Base-by-base conservation (phyloP, 768 basidiomycete genomes). In the Tubosaeta brunneosetosa region DNA sequence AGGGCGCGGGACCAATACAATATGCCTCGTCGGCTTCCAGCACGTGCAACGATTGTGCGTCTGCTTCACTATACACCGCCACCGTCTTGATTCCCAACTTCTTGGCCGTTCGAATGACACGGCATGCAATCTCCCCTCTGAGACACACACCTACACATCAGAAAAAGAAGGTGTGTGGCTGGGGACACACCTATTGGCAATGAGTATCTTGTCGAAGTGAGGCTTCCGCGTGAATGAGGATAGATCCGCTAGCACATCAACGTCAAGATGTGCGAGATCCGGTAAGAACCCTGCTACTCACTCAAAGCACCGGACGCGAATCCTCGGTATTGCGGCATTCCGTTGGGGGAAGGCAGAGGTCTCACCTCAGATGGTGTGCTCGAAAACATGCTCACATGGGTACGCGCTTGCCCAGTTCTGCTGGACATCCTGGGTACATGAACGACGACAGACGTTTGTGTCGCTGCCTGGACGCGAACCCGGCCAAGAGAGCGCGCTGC, bases 81-180 rank as follows among this genome's bases (percentile, higher is more conserved):
- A 97, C 94, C 0, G 91, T 93, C 77, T 81, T 85, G 66, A 97
- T 86, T 0, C 94, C 94, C 4, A 97, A 74, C 64, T 87, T 88
- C 68, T 77, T 83, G 3, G 91, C 91, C 0, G 94, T 95, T 25
- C 89, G 85, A 50, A 95, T 95, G 41, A 97, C 91, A 17, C 94
- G 85, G 68, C 94, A 97, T 6, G 94, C 93, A 57, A 97, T 97
- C 71, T 97, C 94, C 44, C 94, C 94, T 68, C 93, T 95, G 55
- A 13, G 33, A 43, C 3, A 27, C 5, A 17, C 54, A 13, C 14
- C 41, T 32, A 22, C 52, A 11, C 44, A 36, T 33, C 19, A 51
- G 29, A 25, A 33, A 26, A 41, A 12, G 11, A 37, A 11, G 31
- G 25, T 11, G 26, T 12, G 6, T 8, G 38, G 36, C 8, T 2